phyloP scores from a whole-genome alignment of 2,329 filamentous ascomycete genomes.

The Myriangium duriaei region DNA sequence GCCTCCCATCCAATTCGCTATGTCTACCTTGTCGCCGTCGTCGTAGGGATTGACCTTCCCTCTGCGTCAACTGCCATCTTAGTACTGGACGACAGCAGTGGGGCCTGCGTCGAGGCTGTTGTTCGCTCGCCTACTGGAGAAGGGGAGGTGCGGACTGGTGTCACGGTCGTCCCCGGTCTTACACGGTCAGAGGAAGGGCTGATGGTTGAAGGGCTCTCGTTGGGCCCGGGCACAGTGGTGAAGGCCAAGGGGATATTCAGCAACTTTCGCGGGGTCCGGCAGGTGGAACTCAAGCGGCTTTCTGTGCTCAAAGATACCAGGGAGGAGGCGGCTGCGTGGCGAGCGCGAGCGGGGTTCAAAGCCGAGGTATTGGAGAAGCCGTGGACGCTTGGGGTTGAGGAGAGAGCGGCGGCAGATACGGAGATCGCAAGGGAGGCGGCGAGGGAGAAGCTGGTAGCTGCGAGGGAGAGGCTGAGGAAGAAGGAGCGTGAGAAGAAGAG shows the following conservation, averaged over 20 bases:
- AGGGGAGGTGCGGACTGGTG: conserved; percentile 15
- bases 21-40: conserved; percentile 32
- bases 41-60: conserved; percentile 32
- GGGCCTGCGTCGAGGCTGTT: conserved; percentile 44
- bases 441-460: conserved; percentile 22
- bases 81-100: conserved; percentile 50
- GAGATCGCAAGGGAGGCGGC: conserved; percentile 24
- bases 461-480: conserved; percentile 24
- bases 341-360: conserved; percentile 37
- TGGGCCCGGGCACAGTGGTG: conserved; percentile 38
- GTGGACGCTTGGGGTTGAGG: conserved; percentile 37
- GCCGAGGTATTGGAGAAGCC: conserved; percentile 38
- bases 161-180: not conserved
- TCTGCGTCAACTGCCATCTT: conserved; percentile 33
- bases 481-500: conserved; percentile 22
- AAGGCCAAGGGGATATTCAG: conserved; percentile 46
- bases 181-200: conserved; percentile 3
- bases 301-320: conserved; percentile 37
- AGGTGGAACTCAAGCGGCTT: conserved; percentile 43
- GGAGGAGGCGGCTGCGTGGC: conserved; percentile 43
- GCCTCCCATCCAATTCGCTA: conserved; percentile 41
- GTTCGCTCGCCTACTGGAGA: conserved; percentile 22
- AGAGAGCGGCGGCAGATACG: conserved; percentile 32
- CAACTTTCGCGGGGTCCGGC: conserved; percentile 37
- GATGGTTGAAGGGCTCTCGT: conserved; percentile 19